Evolutionary conservation across 805 yeast species (phyloP).

Genomic region (Candida glaebosa): DNA sequence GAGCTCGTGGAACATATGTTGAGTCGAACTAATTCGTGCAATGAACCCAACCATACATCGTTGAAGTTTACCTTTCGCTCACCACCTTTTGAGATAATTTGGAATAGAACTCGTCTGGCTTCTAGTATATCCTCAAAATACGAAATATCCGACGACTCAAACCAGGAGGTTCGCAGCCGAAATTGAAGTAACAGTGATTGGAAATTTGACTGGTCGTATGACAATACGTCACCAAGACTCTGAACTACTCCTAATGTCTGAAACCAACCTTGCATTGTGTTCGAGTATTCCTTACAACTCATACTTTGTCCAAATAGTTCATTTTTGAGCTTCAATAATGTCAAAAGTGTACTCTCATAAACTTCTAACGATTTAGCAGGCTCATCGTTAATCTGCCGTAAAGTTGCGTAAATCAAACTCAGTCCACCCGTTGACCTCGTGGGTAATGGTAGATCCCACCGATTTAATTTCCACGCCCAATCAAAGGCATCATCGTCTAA

Average conservation of each 20-base stretch:
- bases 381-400: slow-evolving; percentile 45
- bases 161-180: slow-evolving; percentile 32
- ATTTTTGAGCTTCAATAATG: slow-evolving; percentile 13
- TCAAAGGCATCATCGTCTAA: slow-evolving; percentile 32
- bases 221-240: slow-evolving; percentile 16
- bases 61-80: slow-evolving; percentile 2
- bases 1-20: slow-evolving; percentile 37
- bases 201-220: slow-evolving; percentile 8
- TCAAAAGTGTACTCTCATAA: slow-evolving; percentile 19
- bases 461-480: slow-evolving; percentile 73
- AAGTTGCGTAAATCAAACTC: slow-evolving; percentile 48
- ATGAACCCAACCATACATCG: slow-evolving; percentile 19
- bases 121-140: slow-evolving; percentile 42
- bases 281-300: slow-evolving; percentile 15
- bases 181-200: slow-evolving; percentile 10
- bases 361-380: slow-evolving; percentile 14
- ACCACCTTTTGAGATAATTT: slow-evolving; percentile 18
- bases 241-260: slow-evolving; percentile 26
- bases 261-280: slow-evolving; percentile 15
- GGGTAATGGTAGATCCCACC: slow-evolving; percentile 70
- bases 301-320: slow-evolving; percentile 6
- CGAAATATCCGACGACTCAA: slow-evolving; percentile 27
- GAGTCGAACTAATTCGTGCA: slow-evolving; percentile 40
- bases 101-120: slow-evolving; percentile 38
- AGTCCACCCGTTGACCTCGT: slow-evolving; percentile 32